phyloP scores from a whole-genome alignment of 495 filamentous ascomycete genomes.

The Penicillium malachiteum region DNA sequence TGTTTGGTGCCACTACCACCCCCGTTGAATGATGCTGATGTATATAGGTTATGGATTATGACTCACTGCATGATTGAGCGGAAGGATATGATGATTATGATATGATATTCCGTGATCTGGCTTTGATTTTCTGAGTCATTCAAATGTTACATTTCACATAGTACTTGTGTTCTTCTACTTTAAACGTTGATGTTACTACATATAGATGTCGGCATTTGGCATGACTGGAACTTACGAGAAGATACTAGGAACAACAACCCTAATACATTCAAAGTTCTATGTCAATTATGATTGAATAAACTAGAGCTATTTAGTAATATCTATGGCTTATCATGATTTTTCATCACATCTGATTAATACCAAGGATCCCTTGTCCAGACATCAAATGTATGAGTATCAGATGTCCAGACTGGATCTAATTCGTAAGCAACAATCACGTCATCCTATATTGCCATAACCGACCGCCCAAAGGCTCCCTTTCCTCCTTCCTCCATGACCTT shows the following conservation, averaged over 20 bases:
- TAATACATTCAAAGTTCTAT: neutral
- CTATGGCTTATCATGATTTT: neutral
- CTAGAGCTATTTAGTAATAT: too few species aligned
- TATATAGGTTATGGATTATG: neutral
- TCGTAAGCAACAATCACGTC: constrained; percentile 28
- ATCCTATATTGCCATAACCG: constrained; percentile 15
- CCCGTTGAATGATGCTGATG: neutral
- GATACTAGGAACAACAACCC: neutral
- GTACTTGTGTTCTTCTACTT: too few species aligned
- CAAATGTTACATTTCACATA: too few species aligned
- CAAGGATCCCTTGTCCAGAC: neutral
- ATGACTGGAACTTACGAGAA: neutral
- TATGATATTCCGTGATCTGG: neutral
- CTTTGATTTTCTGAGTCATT: neutral
- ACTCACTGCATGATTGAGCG: too few species aligned
- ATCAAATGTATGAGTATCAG: neutral
- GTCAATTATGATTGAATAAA: too few species aligned
- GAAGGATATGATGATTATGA: too few species aligned
- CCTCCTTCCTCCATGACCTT: neutral
- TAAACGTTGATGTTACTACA: neutral
- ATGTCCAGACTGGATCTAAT: constrained; percentile 15
- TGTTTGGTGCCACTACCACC: too few species aligned
- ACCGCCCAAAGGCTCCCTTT: constrained; percentile 12
- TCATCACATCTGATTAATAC: neutral
- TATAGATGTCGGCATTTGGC: neutral